Evolutionary conservation across 805 yeast genomes (phyloP).

Genomic region (Novakomyces olei): DNA sequence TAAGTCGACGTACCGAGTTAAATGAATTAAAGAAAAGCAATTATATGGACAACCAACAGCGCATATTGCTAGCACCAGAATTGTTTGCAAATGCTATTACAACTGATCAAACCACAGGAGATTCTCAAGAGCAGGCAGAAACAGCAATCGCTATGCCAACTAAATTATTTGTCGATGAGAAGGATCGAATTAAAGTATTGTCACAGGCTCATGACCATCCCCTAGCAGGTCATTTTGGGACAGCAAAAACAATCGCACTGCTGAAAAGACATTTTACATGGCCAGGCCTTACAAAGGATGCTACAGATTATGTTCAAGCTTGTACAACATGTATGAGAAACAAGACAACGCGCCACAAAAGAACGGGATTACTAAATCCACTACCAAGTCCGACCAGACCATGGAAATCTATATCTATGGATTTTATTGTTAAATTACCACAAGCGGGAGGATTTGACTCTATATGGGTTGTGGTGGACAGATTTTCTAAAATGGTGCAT

Average conservation of each 20-base stretch:
- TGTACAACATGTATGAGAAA: conserved; percentile 7
- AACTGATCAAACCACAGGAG: background rate
- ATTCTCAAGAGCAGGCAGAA: background rate
- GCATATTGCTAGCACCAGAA: background rate
- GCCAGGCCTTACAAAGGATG: conserved; percentile 5
- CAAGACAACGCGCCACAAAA: conserved; percentile 3
- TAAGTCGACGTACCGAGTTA: background rate
- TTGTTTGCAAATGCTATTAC: background rate
- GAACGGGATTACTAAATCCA: conserved; percentile 7
- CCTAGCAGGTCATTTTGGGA: conserved; percentile 4
- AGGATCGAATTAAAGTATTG: background rate
- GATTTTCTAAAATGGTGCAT: conserved; percentile 10
- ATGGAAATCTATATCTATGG: conserved; percentile 8
- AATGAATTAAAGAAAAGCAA: background rate
- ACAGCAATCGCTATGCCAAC: too few relatives aligned
- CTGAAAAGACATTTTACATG: conserved; percentile 3
- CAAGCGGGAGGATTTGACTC: conserved; percentile 6
- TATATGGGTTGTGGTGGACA: conserved; percentile 10
- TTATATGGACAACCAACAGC: too few relatives aligned
- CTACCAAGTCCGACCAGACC: conserved; percentile 7
- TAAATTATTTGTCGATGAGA: background rate
- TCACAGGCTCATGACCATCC: conserved; percentile 1
- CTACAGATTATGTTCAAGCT: conserved; percentile 3
- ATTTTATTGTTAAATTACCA: conserved; percentile 8
- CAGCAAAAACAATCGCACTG: conserved; percentile 1